phyloP scores from a whole-genome alignment of 208 protist genomes.

The Angomonas ambiguus region DNA sequence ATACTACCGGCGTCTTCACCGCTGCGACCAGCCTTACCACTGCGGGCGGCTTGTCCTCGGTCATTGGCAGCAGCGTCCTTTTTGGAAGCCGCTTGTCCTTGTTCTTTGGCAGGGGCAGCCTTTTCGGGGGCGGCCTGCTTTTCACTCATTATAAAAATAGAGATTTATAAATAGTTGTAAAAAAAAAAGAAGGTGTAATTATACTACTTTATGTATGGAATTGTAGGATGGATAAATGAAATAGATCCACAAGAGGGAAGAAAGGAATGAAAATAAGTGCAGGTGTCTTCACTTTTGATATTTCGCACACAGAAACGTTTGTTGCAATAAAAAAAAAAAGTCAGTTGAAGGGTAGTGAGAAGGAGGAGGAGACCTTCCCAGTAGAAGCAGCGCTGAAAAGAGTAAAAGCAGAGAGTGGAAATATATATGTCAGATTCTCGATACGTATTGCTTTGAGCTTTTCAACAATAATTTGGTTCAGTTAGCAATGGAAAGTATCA shows the following conservation, averaged over 20 bases:
- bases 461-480: slow-evolving; percentile 9
- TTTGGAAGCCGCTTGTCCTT: slow-evolving; percentile 10
- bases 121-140: not conserved
- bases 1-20: slow-evolving; percentile 27
- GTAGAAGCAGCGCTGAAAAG: not conserved
- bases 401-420: not conserved
- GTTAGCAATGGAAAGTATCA: slow-evolving; percentile 12
- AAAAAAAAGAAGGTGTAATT: slow-evolving; percentile 1
- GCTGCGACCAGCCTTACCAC: slow-evolving; percentile 25
- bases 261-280: not conserved
- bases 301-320: too few relatives aligned
- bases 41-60: not conserved
- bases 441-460: slow-evolving; percentile 29
- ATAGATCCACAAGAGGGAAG: not conserved
- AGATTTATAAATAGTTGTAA: slow-evolving; percentile 4
- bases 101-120: not conserved
- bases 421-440: slow-evolving; percentile 21
- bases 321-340: not conserved
- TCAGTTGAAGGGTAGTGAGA: not conserved
- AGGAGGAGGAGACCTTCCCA: not conserved
- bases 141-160: not conserved
- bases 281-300: too few relatives aligned
- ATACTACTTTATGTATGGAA: slow-evolving; percentile 11
- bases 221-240: not conserved
- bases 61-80: slow-evolving; percentile 12